These are phyloP conservation scores for Acer negundo DNA, from an alignment of 345 rosid genomes.

Conservation along the genomic window DNA sequence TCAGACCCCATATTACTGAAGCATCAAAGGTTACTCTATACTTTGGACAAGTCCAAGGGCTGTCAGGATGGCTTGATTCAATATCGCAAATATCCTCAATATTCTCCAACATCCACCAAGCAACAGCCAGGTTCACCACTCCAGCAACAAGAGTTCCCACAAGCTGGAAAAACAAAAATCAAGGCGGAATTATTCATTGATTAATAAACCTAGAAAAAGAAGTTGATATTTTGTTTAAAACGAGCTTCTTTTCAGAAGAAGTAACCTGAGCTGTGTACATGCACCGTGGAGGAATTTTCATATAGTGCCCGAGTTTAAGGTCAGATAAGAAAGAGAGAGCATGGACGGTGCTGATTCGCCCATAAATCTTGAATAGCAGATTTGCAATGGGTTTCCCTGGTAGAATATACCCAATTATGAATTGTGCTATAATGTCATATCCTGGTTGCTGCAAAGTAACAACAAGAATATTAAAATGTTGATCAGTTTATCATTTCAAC, in stretches of 20 bases:
- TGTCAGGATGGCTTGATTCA: slow-evolving; percentile 65
- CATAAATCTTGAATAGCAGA: slow-evolving; percentile 93
- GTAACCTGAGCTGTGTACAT: slow-evolving; percentile 93
- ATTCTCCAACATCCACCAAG: slow-evolving; percentile 99
- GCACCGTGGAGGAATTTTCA: slow-evolving; percentile 98
- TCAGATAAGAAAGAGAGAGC: slow-evolving; percentile 97
- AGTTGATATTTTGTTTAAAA: background rate
- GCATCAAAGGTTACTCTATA: slow-evolving; percentile 96
- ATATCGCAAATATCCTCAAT: slow-evolving; percentile 85
- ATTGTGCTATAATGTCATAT: slow-evolving; percentile 96
- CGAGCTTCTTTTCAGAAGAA: slow-evolving; percentile 7
- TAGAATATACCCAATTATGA: slow-evolving; percentile 83
- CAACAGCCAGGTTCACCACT: slow-evolving; percentile 81
- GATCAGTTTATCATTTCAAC: background rate
- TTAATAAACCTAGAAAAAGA: background rate
- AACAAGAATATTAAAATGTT: slow-evolving; percentile 3
- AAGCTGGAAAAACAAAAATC: slow-evolving; percentile 38
- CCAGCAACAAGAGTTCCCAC: slow-evolving; percentile 88
- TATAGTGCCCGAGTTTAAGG: slow-evolving; percentile 98
- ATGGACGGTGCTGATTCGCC: slow-evolving; percentile 90
- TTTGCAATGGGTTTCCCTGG: slow-evolving; percentile 98
- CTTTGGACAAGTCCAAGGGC: slow-evolving; percentile 99
- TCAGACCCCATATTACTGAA: slow-evolving; percentile 96
- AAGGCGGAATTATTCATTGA: background rate
- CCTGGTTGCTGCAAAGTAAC: slow-evolving; percentile 90